Percentiles rank a stretch among this genome's conserved stretches.
phyloP scores from a whole-genome alignment of 1,139 yeast species.

The Magnusiomyces suaveolens region DNA sequence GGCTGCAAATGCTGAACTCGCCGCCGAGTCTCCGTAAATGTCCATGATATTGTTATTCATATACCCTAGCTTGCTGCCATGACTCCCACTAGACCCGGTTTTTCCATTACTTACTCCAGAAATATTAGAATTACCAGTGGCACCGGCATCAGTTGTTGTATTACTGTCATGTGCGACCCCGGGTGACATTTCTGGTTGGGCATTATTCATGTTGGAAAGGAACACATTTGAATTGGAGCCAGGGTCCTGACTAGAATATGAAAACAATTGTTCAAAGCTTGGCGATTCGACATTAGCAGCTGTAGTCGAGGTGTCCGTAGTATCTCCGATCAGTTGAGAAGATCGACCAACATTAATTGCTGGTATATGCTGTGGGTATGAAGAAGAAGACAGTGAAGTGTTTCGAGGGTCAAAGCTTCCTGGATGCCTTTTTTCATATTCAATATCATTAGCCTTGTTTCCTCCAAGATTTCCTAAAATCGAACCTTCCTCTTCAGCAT shows the following conservation, averaged over 20 bases:
- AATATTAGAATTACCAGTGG: background rate
- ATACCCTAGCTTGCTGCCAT: too few relatives aligned
- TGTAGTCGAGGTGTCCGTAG: background rate
- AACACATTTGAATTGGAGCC: background rate
- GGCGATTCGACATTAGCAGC: background rate
- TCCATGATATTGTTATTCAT: background rate
- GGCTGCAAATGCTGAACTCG: background rate
- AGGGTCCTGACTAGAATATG: background rate
- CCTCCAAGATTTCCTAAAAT: too few relatives aligned
- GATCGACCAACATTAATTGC: background rate
- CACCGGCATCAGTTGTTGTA: background rate
- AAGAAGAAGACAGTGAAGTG: too few relatives aligned
- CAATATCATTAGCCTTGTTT: too few relatives aligned
- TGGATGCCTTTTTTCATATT: too few relatives aligned
- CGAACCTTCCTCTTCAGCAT: too few relatives aligned
- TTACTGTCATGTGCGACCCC: too few relatives aligned
- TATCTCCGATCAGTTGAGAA: background rate
- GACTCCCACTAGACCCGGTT: too few relatives aligned
- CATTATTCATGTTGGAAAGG: background rate
- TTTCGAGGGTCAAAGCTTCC: too few relatives aligned
- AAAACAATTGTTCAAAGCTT: background rate
- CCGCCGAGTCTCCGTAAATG: background rate
- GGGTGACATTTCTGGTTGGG: too few relatives aligned
- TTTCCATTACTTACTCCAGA: background rate
- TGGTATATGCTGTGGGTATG: too few relatives aligned